Conservation (phyloP, 805 yeast genomes). For the Clavispora fructus region DNA sequence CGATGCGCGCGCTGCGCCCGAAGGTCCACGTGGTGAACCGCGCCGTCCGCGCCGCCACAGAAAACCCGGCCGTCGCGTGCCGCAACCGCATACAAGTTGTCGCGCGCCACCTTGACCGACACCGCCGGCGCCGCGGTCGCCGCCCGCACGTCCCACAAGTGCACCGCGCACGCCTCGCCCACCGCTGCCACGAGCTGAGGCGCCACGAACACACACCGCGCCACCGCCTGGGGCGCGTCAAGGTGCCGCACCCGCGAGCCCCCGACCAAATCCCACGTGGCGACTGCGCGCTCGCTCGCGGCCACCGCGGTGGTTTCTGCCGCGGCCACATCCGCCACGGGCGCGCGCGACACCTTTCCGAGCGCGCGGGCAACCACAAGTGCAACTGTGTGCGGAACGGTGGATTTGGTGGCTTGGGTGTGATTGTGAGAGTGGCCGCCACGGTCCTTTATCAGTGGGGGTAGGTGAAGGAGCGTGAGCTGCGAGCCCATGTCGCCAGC, state of each 20-base stretch:
- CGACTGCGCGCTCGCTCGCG: constrained; percentile 7
- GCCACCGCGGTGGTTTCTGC: constrained; percentile 2
- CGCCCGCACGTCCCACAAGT: constrained; percentile 10
- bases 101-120: constrained; percentile 7
- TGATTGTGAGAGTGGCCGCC: neutral
- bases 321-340: constrained; percentile 9
- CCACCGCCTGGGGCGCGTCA: constrained; percentile 7
- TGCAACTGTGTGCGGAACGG: neutral
- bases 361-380: neutral
- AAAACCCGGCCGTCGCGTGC: constrained; percentile 5
- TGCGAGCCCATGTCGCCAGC: constrained; percentile 11
- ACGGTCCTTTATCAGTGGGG: constrained; percentile 1
- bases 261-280: constrained; percentile 13
- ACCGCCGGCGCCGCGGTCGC: constrained; percentile 6
- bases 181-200: constrained; percentile 10
- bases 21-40: constrained; percentile 10
- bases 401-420: neutral
- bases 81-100: constrained; percentile 13
- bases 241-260: constrained; percentile 6
- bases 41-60: constrained; percentile 16
- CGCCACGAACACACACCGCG: constrained; percentile 7
- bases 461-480: constrained; percentile 3
- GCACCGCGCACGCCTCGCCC: constrained; percentile 13
- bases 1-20: constrained; percentile 8
- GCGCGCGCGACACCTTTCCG: constrained; percentile 14